Conservation (phyloP, 2,329 filamentous ascomycete genomes). For the Teratosphaeria nubilosa region DNA sequence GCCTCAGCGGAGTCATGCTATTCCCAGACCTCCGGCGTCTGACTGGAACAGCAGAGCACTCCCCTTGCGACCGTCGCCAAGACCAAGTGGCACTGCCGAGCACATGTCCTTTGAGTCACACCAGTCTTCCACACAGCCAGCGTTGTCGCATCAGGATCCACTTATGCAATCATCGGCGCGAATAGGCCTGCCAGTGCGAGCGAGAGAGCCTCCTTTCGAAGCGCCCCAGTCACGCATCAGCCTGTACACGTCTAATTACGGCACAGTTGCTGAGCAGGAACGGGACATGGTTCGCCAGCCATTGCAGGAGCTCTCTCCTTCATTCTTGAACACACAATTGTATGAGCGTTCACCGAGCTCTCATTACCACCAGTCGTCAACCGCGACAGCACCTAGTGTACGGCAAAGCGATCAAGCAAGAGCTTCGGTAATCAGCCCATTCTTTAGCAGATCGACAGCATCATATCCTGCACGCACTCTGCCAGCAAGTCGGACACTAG, state of each 20-base stretch:
- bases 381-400: conserved; percentile 27
- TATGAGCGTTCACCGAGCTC: background rate
- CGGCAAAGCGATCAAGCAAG: background rate
- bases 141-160: background rate
- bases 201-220: background rate
- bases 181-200: background rate
- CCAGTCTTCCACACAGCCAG: background rate
- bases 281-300: background rate
- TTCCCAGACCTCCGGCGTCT: background rate
- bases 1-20: background rate
- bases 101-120: background rate
- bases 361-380: conserved; percentile 25
- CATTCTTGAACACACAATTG: background rate
- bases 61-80: background rate
- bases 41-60: background rate
- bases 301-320: background rate
- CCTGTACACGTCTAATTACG: conserved; percentile 4
- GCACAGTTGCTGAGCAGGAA: background rate
- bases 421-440: background rate
- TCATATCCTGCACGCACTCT: background rate
- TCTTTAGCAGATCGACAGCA: background rate
- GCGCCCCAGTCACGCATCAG: background rate
- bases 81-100: background rate
- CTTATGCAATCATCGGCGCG: background rate
- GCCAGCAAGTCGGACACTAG: background rate